These are phyloP conservation scores for Phytophthora melonis DNA, from an alignment of 352 stramenopile genomes.

Conservation along the genomic window DNA sequence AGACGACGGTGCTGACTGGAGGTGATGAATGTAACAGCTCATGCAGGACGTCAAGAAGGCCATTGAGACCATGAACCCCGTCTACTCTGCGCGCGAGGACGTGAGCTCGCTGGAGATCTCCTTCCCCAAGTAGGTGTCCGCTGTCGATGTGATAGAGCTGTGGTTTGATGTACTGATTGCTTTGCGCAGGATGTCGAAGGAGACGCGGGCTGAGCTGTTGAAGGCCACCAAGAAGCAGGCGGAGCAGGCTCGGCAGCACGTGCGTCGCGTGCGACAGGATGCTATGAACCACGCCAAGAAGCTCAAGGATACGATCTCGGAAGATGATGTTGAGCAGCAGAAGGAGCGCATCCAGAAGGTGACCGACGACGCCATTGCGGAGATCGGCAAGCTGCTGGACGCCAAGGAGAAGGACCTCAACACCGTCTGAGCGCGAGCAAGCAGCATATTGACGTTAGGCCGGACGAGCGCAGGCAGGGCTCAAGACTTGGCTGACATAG, in stretches of 20 bases:
- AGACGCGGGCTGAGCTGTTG: conserved; percentile 80
- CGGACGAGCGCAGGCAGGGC: not conserved
- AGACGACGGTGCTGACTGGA: conserved; percentile 10
- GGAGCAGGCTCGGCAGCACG: conserved; percentile 81
- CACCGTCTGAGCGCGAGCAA: conserved; percentile 51
- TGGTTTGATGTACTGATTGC: conserved; percentile 1
- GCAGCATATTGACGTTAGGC: not conserved
- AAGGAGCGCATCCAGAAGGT: conserved; percentile 86
- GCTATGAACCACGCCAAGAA: conserved; percentile 88
- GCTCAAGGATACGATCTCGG: conserved; percentile 80
- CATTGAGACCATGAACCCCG: conserved; percentile 79
- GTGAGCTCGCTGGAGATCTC: conserved; percentile 74
- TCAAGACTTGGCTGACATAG: conserved; percentile 18
- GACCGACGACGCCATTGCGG: conserved; percentile 72
- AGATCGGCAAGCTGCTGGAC: conserved; percentile 78
- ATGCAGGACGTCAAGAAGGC: conserved; percentile 76
- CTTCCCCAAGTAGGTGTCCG: conserved; percentile 71
- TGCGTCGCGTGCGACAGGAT: conserved; percentile 87
- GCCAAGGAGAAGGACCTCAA: conserved; percentile 85
- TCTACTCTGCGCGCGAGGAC: conserved; percentile 80
- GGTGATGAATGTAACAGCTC: conserved; percentile 44
- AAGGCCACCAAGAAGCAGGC: conserved; percentile 88
- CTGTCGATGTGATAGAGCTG: not conserved
- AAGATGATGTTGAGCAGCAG: conserved; percentile 81
- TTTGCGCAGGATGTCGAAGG: conserved; percentile 79